phyloP scores from a whole-genome alignment of 140 eudicot species.

The Stevia rebaudiana region DNA sequence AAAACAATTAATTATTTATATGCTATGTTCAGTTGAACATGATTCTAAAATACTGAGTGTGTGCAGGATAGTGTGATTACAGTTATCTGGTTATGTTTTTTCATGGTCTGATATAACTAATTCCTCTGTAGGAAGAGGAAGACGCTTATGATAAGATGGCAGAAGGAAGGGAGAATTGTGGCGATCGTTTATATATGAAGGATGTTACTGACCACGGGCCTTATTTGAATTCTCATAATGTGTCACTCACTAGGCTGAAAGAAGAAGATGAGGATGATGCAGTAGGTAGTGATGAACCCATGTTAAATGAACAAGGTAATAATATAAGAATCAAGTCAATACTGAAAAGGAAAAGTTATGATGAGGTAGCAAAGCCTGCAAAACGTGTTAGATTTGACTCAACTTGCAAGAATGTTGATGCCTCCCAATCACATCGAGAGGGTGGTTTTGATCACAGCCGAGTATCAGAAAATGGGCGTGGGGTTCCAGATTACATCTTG shows the following conservation, averaged over 20 bases:
- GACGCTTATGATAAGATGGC: conserved; percentile 52
- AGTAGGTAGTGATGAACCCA: not conserved
- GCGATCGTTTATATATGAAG: conserved; percentile 39
- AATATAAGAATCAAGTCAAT: conserved; percentile 30
- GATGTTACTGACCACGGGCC: conserved; percentile 32
- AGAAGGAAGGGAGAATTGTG: conserved; percentile 32
- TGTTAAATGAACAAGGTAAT: conserved; percentile 6
- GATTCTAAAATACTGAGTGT: too few relatives aligned
- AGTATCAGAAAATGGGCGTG: not conserved
- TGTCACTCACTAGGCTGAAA: conserved; percentile 30
- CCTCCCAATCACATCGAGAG: too few relatives aligned
- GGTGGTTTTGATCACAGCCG: too few relatives aligned
- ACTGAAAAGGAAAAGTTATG: conserved; percentile 36
- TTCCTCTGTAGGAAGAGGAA: conserved; percentile 28
- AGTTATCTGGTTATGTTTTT: too few relatives aligned
- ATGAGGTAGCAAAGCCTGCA: conserved; percentile 14
- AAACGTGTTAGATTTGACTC: conserved; percentile 52
- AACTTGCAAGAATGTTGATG: conserved; percentile 20
- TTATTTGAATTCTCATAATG: conserved; percentile 32
- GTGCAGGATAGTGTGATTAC: too few relatives aligned
- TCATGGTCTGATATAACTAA: too few relatives aligned
- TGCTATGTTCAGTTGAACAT: too few relatives aligned
- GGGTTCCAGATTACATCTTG: conserved; percentile 39
- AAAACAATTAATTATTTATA: too few relatives aligned
- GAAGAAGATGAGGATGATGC: conserved; percentile 26